phyloP scores from a whole-genome alignment of 1,139 yeast species.

The Diutina ranongensis region DNA sequence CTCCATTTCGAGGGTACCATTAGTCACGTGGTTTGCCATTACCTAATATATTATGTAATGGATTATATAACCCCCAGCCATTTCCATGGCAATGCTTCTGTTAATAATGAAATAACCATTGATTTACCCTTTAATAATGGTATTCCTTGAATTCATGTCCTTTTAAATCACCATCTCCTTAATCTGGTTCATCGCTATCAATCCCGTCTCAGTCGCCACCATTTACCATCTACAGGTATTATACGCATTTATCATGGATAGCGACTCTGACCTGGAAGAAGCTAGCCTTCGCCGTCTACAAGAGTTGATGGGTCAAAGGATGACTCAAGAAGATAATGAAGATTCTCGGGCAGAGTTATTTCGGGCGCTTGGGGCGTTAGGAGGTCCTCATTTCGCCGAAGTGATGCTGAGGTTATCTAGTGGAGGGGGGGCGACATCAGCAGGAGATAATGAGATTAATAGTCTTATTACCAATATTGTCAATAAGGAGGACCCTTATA shows the following conservation, averaged over 20 bases:
- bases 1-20: no score
- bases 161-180: neutral
- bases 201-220: no score
- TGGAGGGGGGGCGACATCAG: constrained; percentile 8
- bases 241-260: no score
- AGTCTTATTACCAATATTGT: constrained; percentile 30
- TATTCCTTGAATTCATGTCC: no score
- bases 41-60: no score
- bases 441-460: constrained; percentile 18
- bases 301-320: constrained; percentile 1
- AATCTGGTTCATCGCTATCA: neutral
- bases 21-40: no score
- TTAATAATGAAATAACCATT: no score
- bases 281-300: constrained; percentile 1
- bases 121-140: no score
- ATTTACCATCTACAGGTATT: no score
- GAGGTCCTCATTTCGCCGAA: constrained; percentile 9
- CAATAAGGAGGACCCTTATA: constrained; percentile 34
- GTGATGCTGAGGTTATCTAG: constrained; percentile 6
- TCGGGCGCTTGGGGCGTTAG: constrained; percentile 18
- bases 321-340: constrained; percentile 11
- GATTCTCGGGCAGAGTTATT: constrained; percentile 20
- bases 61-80: no score
- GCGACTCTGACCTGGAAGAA: constrained; percentile 5
- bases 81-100: no score